Base-by-base conservation (phyloP, 2,329 filamentous ascomycete species). In the Xylaria sp. region DNA sequence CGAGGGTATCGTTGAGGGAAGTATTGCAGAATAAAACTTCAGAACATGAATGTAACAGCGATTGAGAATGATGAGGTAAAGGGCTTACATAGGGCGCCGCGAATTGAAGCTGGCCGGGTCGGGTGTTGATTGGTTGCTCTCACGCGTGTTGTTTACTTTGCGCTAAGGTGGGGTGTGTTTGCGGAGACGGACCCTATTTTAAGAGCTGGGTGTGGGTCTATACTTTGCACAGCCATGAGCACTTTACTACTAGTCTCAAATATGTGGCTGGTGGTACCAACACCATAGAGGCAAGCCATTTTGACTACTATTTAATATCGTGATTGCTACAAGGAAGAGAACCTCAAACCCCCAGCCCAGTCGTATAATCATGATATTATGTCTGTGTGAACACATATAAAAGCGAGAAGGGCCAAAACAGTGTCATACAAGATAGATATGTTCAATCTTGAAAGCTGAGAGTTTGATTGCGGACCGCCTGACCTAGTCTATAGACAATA, bases 121-220 rank as follows among this genome's bases (percentile, higher is more conserved):
- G 7, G 12, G 37, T 8, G 49, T 56, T 66, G 61, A 71, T 73
- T 73, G 71, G 71, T 25, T 64, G 21, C 6, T 54, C 40, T 57
- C 62, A 66, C 71, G 69, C 69, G 71, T 70, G 62, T 70, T 73
- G 71, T 73, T 73, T 73, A 73, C 71, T 69, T 23, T 55, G 43
- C 42, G 17, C 49, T 15, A 46, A 33, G 35, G 52, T 57, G 51
- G 37, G 50, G 64, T n/a, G 60, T 31, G 38, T 57, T 57, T 28
- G 35, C 25, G 57, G 42, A 25, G 42, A 47, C 47, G n/a, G n/a
- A 6, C 49, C 1, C 4, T 31, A 31, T 31, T 31, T n/a, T n/a
- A n/a, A n/a, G n/a, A n/a, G n/a, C n/a, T n/a, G n/a, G n/a, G n/a
- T 31, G 38, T 14, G 37, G 23, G 23, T 17, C 2, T 1, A 12